These are phyloP conservation scores for Neonothopanus nambi DNA, from an alignment of 1,284 basidiomycete genomes.

Conservation along the genomic window DNA sequence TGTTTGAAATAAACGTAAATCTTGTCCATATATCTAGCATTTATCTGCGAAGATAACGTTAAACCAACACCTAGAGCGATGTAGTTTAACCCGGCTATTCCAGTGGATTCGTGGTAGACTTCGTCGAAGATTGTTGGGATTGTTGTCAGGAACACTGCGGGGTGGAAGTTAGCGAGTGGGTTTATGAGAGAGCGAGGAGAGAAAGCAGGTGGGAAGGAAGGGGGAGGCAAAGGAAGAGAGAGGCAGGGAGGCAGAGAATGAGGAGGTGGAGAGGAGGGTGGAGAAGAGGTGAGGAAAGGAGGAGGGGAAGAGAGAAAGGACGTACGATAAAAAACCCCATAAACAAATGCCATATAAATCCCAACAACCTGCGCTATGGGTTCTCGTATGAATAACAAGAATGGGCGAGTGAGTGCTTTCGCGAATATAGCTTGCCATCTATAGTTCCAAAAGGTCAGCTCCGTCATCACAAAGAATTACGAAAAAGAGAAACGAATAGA, in stretches of 20 bases:
- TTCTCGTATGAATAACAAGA: conserved; percentile 15
- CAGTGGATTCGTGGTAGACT: conserved; percentile 6
- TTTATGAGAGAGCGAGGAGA: too few species aligned
- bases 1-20: conserved; percentile 16
- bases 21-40: conserved; percentile 20
- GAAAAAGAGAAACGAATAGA: too few species aligned
- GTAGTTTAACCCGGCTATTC: conserved; percentile 12
- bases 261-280: too few species aligned
- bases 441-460: background rate
- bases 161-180: too few species aligned
- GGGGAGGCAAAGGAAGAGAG: too few species aligned
- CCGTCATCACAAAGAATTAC: too few species aligned
- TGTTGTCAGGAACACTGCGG: conserved; percentile 17
- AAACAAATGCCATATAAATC: conserved; percentile 21
- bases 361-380: conserved; percentile 21
- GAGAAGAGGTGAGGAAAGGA: too few species aligned
- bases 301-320: too few species aligned
- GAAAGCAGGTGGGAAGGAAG: too few species aligned
- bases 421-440: conserved; percentile 28
- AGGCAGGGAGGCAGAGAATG: too few species aligned
- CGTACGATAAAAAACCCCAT: conserved; percentile 27
- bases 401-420: conserved; percentile 20
- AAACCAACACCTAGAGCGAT: conserved; percentile 21
- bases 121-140: conserved; percentile 10
- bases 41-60: conserved; percentile 40